Conservation (phyloP, 176 grass and related monocot genomes). For the Saccharum officinarum region DNA sequence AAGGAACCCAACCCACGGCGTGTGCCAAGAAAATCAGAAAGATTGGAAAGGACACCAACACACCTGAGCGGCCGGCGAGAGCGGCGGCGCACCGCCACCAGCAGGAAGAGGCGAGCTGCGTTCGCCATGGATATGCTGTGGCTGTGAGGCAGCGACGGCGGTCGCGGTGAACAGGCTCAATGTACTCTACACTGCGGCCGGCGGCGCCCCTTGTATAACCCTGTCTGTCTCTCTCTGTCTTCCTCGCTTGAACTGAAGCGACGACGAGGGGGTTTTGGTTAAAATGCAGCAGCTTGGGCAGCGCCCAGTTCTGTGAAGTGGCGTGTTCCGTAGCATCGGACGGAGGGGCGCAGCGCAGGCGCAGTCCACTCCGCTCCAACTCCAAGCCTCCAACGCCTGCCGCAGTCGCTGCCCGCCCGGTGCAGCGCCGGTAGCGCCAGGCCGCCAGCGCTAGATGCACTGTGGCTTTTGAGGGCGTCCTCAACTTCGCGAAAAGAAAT, state of each 20-base stretch:
- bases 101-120: conserved; percentile 6
- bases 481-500: no score
- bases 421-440: not conserved
- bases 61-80: conserved; percentile 43
- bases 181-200: not conserved
- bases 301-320: no score
- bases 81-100: conserved; percentile 14
- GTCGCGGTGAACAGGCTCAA: not conserved
- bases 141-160: not conserved
- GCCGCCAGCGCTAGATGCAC: not conserved
- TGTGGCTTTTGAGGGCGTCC: no score
- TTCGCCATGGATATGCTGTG: conserved; percentile 29
- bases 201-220: not conserved
- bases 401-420: not conserved
- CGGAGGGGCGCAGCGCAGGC: not conserved
- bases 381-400: not conserved
- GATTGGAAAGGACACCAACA: not conserved
- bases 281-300: conserved; percentile 30
- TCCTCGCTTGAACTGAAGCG: not conserved
- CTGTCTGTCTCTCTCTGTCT: not conserved
- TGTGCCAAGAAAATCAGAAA: not conserved
- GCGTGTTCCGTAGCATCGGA: not conserved
- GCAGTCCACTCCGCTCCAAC: not conserved
- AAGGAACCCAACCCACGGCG: not conserved
- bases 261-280: not conserved